Conservation (phyloP, 108 stramenopile genomes). For the Skeletonema costatum region DNA sequence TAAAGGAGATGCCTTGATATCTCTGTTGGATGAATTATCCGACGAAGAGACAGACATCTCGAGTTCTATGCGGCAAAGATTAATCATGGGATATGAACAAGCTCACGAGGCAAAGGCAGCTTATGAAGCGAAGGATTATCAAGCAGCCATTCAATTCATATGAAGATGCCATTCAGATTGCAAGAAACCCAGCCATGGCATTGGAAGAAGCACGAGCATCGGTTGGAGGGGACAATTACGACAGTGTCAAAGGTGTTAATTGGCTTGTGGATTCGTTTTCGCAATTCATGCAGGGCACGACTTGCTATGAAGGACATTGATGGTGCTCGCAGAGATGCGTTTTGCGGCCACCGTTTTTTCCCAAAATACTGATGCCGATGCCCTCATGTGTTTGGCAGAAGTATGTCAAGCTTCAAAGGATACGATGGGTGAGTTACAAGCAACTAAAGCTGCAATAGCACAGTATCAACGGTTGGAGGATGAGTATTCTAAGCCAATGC, state of each 20-base stretch:
- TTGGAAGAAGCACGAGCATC: conserved; percentile 36
- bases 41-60: neutral
- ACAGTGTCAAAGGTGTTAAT: conserved; percentile 4
- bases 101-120: conserved; percentile 25
- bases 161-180: conserved; percentile 44
- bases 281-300: conserved; percentile 30
- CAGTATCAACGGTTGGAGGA: conserved; percentile 18
- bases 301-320: conserved; percentile 35
- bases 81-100: conserved; percentile 34
- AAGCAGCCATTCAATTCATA: conserved; percentile 33
- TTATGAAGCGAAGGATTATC: conserved; percentile 24
- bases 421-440: conserved; percentile 40
- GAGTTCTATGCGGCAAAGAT: conserved; percentile 19
- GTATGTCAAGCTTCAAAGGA: conserved; percentile 35
- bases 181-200: conserved; percentile 38
- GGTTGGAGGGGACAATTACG: neutral
- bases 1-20: conserved; percentile 23
- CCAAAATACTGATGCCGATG: conserved; percentile 23
- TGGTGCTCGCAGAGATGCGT: conserved; percentile 49
- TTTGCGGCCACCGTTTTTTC: conserved; percentile 49
- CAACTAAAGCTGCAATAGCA: conserved; percentile 29
- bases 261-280: conserved; percentile 44
- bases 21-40: conserved; percentile 29
- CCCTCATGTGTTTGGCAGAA: conserved; percentile 51
- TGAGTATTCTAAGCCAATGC: conserved; percentile 18